Evolutionary conservation across 768 basidiomycete species (phyloP).

Genomic region (Trametes villosa): DNA sequence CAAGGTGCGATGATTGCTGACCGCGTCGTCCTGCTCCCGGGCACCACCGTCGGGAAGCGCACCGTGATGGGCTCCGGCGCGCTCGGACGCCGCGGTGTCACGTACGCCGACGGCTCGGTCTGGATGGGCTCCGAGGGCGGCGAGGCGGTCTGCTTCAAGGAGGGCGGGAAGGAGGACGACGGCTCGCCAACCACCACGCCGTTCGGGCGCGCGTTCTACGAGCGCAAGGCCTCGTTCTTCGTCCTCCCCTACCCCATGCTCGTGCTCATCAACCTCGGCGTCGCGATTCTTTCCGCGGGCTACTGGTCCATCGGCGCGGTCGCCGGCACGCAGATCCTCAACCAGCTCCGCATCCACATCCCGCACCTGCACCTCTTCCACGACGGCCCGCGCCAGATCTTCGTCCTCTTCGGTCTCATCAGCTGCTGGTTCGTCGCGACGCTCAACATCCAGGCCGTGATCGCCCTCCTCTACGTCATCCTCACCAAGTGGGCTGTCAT

Average conservation of each 20-base stretch:
- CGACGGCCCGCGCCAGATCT: slow-evolving; percentile 45
- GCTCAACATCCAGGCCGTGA: slow-evolving; percentile 43
- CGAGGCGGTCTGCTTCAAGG: slow-evolving; percentile 37
- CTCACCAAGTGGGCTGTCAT: slow-evolving; percentile 49
- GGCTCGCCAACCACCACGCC: slow-evolving; percentile 38
- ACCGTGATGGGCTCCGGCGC: slow-evolving; percentile 54
- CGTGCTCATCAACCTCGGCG: slow-evolving; percentile 42
- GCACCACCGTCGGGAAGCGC: slow-evolving; percentile 42
- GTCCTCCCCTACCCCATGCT: slow-evolving; percentile 46
- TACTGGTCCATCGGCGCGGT: slow-evolving; percentile 50
- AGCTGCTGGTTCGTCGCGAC: slow-evolving; percentile 44
- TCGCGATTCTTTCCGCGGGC: slow-evolving; percentile 43
- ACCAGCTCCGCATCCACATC: slow-evolving; percentile 40
- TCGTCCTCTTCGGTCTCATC: slow-evolving; percentile 45
- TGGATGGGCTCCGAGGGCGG: slow-evolving; percentile 53
- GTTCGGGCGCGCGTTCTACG: slow-evolving; percentile 50
- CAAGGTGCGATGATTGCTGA: slow-evolving; percentile 58
- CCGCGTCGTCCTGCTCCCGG: slow-evolving; percentile 51
- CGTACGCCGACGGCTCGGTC: slow-evolving; percentile 48
- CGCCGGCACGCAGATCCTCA: slow-evolving; percentile 46
- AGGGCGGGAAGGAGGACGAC: slow-evolving; percentile 17
- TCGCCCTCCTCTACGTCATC: slow-evolving; percentile 46
- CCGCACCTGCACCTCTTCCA: slow-evolving; percentile 40
- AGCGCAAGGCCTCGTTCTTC: slow-evolving; percentile 44
- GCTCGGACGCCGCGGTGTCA: slow-evolving; percentile 43